phyloP scores from a whole-genome alignment of 805 yeast genomes.

The Yamadazyma tumulicola region DNA sequence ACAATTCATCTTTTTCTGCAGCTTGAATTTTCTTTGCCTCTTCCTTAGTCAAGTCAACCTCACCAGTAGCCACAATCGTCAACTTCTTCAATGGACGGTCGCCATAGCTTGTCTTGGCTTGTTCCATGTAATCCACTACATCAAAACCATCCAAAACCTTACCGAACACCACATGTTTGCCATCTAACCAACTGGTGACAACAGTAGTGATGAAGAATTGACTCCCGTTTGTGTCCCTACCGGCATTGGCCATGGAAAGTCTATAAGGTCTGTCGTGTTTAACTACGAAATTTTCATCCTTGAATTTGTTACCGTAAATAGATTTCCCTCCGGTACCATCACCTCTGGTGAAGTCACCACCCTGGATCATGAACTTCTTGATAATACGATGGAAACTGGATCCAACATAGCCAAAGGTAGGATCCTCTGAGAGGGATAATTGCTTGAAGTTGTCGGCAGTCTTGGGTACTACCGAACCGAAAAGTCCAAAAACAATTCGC shows the following conservation, averaged over 20 bases:
- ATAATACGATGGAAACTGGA: constrained; percentile 47
- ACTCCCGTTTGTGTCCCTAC: constrained; percentile 97
- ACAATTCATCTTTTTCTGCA: constrained; percentile 13
- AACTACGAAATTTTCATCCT: constrained; percentile 71
- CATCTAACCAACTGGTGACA: constrained; percentile 86
- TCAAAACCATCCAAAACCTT: constrained; percentile 88
- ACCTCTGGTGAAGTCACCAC: constrained; percentile 48
- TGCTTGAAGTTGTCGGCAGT: constrained; percentile 97
- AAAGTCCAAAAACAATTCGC: constrained; percentile 80
- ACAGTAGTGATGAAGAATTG: constrained; percentile 97
- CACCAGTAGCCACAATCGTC: constrained; percentile 69
- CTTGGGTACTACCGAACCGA: constrained; percentile 89
- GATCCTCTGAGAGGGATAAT: constrained; percentile 58
- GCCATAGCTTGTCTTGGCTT: constrained; percentile 57
- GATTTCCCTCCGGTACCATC: constrained; percentile 47
- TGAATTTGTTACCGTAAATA: constrained; percentile 66
- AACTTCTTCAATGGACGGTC: constrained; percentile 71
- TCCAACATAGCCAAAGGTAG: constrained; percentile 42
- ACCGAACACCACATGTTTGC: constrained; percentile 95
- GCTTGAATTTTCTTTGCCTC: constrained; percentile 5
- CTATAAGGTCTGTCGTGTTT: constrained; percentile 77
- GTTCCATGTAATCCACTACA: constrained; percentile 71
- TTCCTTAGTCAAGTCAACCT: constrained; percentile 40
- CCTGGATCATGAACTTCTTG: constrained; percentile 47
- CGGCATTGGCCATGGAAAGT: constrained; percentile 96